Evolutionary conservation across 768 basidiomycete genomes (phyloP).

Genomic region (Termitomyces sp.): DNA sequence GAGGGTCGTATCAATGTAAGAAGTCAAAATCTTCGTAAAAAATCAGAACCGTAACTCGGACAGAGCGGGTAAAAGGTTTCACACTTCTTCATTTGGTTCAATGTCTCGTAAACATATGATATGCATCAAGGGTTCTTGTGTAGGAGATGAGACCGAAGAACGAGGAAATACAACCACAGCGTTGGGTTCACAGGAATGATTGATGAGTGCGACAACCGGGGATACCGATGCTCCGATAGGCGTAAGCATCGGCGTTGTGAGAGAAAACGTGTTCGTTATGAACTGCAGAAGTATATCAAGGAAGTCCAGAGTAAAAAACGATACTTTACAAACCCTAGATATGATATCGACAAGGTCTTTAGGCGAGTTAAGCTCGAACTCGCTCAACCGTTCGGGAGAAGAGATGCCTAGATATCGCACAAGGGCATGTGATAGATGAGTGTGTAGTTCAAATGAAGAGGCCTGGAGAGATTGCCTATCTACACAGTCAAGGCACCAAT

Average conservation of each 20-base stretch:
- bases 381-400: slow-evolving; percentile 52
- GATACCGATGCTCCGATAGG: slow-evolving; percentile 85
- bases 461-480: slow-evolving; percentile 53
- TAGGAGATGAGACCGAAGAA: slow-evolving; percentile 23
- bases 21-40: slow-evolving; percentile 57
- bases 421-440: slow-evolving; percentile 69
- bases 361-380: slow-evolving; percentile 51
- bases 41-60: background rate
- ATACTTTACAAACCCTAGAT: slow-evolving; percentile 49
- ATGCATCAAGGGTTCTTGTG: slow-evolving; percentile 60
- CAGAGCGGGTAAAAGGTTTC: background rate
- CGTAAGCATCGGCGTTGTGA: slow-evolving; percentile 71
- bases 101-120: slow-evolving; percentile 71
- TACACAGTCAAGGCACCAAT: slow-evolving; percentile 18
- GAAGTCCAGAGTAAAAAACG: slow-evolving; percentile 1
- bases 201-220: slow-evolving; percentile 73
- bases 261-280: slow-evolving; percentile 84
- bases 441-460: slow-evolving; percentile 47
- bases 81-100: slow-evolving; percentile 62
- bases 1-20: slow-evolving; percentile 83
- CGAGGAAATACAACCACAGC: slow-evolving; percentile 89
- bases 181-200: slow-evolving; percentile 87
- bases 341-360: slow-evolving; percentile 65
- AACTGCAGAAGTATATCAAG: slow-evolving; percentile 48
- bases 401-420: slow-evolving; percentile 63